Evolutionary conservation across 371 early-diverging fungal genomes (phyloP).

Genomic region (Rhizopus microsporus): DNA sequence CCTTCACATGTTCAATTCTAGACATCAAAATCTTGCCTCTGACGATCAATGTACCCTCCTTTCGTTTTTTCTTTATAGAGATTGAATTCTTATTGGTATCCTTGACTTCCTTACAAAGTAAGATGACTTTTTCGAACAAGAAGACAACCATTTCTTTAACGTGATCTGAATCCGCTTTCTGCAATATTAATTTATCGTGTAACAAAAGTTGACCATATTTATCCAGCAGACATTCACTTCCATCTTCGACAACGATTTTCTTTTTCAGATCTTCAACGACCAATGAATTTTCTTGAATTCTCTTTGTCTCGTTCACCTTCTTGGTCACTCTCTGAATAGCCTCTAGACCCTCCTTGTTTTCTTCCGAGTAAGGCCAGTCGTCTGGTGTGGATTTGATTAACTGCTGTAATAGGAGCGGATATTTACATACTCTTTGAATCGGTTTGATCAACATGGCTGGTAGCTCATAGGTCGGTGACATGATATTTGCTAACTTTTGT

Average conservation of each 20-base stretch:
- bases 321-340: conserved; percentile 86
- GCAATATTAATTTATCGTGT: conserved; percentile 81
- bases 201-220: conserved; percentile 83
- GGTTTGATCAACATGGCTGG: conserved; percentile 95
- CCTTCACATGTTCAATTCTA: conserved; percentile 77
- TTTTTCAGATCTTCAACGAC: conserved; percentile 76
- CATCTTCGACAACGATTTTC: conserved; percentile 51
- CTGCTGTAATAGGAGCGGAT: conserved; percentile 87
- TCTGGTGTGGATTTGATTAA: conserved; percentile 76
- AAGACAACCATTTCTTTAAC: conserved; percentile 73
- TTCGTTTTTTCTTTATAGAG: conserved; percentile 39
- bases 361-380: conserved; percentile 69
- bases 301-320: conserved; percentile 87
- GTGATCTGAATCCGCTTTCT: conserved; percentile 70
- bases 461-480: conserved; percentile 84
- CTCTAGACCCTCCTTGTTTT: conserved; percentile 75
- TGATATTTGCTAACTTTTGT: conserved; percentile 59
- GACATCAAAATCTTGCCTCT: conserved; percentile 82
- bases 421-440: conserved; percentile 95
- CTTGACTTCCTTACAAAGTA: conserved; percentile 68
- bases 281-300: conserved; percentile 80
- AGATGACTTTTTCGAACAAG: conserved; percentile 84
- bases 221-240: conserved; percentile 18
- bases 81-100: conserved; percentile 45
- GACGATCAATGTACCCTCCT: conserved; percentile 55